These are phyloP conservation scores for Cystobasidium tubakii DNA, from an alignment of 768 basidiomycete species.

Conservation along the genomic window DNA sequence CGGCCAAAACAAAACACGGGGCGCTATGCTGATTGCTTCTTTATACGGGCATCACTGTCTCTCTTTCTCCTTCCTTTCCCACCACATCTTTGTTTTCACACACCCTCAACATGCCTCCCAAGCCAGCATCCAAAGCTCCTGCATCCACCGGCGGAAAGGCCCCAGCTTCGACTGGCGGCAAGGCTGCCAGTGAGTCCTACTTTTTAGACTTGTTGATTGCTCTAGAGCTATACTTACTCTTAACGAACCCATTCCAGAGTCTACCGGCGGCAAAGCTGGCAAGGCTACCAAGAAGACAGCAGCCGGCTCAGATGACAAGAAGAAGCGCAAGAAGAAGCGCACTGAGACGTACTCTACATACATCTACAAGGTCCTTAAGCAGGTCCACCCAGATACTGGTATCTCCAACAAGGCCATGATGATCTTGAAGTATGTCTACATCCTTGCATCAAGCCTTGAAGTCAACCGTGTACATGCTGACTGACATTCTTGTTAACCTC, in stretches of 20 bases:
- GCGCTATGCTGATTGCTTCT: not conserved
- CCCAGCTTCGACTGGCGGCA: constrained; percentile 51
- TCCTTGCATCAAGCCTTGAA: not conserved
- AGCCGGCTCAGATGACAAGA: constrained; percentile 52
- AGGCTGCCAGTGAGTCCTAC: constrained; percentile 30
- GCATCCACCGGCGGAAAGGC: constrained; percentile 55
- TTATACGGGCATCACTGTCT: not conserved
- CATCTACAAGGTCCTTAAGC: constrained; percentile 48
- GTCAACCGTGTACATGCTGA: constrained; percentile 38
- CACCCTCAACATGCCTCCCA: constrained; percentile 55
- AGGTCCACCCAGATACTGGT: constrained; percentile 98
- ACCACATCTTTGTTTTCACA: constrained; percentile 38
- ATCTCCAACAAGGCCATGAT: constrained; percentile 71
- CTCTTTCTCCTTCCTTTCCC: constrained; percentile 36
- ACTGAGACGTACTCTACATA: constrained; percentile 42
- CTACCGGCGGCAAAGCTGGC: constrained; percentile 37
- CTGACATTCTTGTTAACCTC: not conserved
- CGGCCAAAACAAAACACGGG: not conserved
- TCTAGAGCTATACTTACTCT: constrained; percentile 42
- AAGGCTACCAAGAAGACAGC: constrained; percentile 38
- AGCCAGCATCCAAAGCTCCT: constrained; percentile 28
- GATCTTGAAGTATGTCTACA: constrained; percentile 41
- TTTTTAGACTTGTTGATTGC: not conserved
- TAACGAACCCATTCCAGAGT: constrained; percentile 53
- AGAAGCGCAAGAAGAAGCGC: constrained; percentile 34